Evolutionary conservation across 768 basidiomycete genomes (phyloP).

Genomic region (Tephrocybe sp.): DNA sequence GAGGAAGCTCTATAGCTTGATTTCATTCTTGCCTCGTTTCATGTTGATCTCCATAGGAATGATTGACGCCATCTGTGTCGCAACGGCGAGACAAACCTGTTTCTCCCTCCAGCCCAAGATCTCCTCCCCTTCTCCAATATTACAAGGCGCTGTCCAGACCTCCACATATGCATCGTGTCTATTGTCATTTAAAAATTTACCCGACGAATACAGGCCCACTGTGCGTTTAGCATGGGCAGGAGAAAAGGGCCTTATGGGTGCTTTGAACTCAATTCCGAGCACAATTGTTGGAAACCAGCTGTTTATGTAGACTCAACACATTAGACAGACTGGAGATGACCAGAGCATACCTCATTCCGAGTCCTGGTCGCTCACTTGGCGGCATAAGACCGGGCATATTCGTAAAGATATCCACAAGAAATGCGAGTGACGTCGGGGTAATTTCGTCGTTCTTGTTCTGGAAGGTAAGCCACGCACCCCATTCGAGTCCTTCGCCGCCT

Average conservation of each 20-base stretch:
- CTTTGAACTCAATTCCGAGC: conserved; percentile 63
- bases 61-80: conserved; percentile 61
- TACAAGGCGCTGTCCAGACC: conserved; percentile 65
- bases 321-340: neutral
- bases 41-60: conserved; percentile 43
- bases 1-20: conserved; percentile 20
- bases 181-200: conserved; percentile 51
- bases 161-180: conserved; percentile 62
- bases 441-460: conserved; percentile 41
- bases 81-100: conserved; percentile 60
- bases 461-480: conserved; percentile 60
- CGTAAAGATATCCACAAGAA: conserved; percentile 55
- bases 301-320: neutral
- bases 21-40: conserved; percentile 24
- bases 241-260: conserved; percentile 48
- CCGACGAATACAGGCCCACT: conserved; percentile 54
- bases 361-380: conserved; percentile 37
- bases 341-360: conserved; percentile 29
- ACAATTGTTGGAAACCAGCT: conserved; percentile 59
- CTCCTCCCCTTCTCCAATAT: conserved; percentile 46
- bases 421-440: conserved; percentile 48
- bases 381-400: conserved; percentile 51
- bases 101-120: conserved; percentile 55
- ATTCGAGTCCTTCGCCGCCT: conserved; percentile 56
- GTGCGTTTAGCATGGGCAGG: conserved; percentile 44